Evolutionary conservation across 495 filamentous ascomycete species (phyloP), one percentile per base, ranked within the genome.

Genomic region (Tuber calosporum): DNA sequence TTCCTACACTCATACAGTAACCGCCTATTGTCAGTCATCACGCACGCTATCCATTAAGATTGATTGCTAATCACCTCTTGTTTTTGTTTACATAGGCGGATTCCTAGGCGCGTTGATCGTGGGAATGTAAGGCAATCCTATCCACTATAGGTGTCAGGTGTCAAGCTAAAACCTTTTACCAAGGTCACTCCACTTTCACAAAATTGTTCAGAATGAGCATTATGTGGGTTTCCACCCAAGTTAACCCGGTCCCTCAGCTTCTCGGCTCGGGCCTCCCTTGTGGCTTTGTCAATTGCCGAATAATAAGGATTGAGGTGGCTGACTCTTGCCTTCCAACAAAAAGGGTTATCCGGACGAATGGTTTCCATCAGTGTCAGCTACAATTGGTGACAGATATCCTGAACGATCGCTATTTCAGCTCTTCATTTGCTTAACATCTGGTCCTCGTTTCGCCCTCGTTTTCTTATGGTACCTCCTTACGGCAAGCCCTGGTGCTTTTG

Each of bases 381-480:
- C 96, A n/a, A 99, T 99, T 82, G 96, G 96, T 75, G 96, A 99
- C 79, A 90, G 95, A 42, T 98, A 98, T 82, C 96, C 96, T 40
- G 96, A 99, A 82, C 90, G 96, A 67, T 97, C 95, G 22, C 89
- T 98, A 73, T 99, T 98, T 83, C 93, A 96, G 87, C 80, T 98
- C 69, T 97, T 98, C 80, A 99, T 99, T 80, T 94, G 94, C 69
- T 90, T 98, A 73, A 97, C 94, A 66, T 98, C 96, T 45, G 92
- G 91, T 69, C 94, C 96, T 81, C 89, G 96, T 74, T 98, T 99
- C 83, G 89, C 89, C 42, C 88, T 99, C 53, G 93, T 98, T 68
- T 91, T 89, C 73, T 86, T 99, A 37, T 98, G 92, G 91, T 99
- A 97, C 80, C 85, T 97, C 74, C 85, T 99, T 42, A 97, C 93